Evolutionary conservation across 495 filamentous ascomycete species (phyloP), one percentile per base, ranked within the genome.

Genomic region (Mytilinidion resinicola): DNA sequence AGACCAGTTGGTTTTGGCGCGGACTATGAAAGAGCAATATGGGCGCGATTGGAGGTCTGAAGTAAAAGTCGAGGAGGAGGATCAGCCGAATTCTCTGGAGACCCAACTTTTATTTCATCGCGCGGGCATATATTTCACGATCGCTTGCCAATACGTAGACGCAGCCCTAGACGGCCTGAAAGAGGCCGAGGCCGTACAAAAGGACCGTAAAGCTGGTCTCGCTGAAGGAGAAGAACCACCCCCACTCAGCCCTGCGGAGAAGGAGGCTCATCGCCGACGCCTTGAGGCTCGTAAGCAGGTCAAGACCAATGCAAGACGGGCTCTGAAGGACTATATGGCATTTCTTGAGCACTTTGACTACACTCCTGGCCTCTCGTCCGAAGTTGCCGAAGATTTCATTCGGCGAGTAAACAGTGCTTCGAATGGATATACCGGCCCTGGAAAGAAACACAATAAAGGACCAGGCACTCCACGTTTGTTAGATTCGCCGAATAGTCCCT

Each of bases 341-440:
- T 90, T 85, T 61, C 72, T 91, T 4, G 81, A 81, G 9, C 75
- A 83, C 59, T 86, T 90, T 56, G 85, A 90, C 64, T 91, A 91
- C 68, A 87, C 87, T 2, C 84, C 87, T 1, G 82, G 87, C 47
- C 68, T 88, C 19, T 76, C 83, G 19, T 69, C 82, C 33, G 80
- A 84, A 46, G 74, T 84, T 21, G 80, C 81, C 21, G 80, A 88
- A 62, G 85, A 87, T 11, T 87, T 88, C 64, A 73, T 85, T 36
- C 80, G 77, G 39, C 83, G 82, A 55, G 79, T 87, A 5, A 82
- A 83, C 61, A 75, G 76, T 54, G 75, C 78, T 8, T 77, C 81
- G 21, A 76, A 77, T 49, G 62, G 61, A 12, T 44, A 38, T 58
- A 34, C 62, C 17, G 39, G 39, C 39, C 17, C 11, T 42, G 11